A percentile compares a stretch with the other conserved stretches of the same genome.
Evolutionary conservation across 2,329 filamentous ascomycete genomes (phyloP).

Genomic region (Phialophora expanda): DNA sequence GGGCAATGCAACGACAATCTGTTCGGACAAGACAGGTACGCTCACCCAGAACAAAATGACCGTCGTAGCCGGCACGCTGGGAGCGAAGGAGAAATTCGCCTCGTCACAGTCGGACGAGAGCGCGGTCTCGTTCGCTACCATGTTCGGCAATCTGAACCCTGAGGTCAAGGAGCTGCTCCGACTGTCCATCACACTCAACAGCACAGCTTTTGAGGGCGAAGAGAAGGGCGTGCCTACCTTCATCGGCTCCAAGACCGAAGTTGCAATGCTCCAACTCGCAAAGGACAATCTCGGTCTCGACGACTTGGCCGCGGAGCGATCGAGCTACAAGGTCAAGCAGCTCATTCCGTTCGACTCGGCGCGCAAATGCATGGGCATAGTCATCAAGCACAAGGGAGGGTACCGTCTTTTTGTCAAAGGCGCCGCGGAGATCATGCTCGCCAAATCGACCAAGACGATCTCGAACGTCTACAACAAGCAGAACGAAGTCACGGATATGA

Average conservation of each 20-base stretch:
- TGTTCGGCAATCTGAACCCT: constrained; percentile 41
- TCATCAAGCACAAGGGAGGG: constrained; percentile 47
- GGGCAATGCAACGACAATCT: constrained; percentile 80
- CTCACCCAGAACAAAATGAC: constrained; percentile 78
- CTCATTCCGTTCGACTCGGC: constrained; percentile 77
- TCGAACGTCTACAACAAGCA: constrained; percentile 40
- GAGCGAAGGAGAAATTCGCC: constrained; percentile 61
- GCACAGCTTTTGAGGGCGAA: constrained; percentile 77
- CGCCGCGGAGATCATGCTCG: constrained; percentile 55
- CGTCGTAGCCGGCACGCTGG: constrained; percentile 73
- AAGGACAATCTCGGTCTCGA: constrained; percentile 68
- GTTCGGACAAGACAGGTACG: constrained; percentile 79
- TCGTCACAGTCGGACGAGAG: constrained; percentile 27
- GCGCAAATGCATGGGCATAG: constrained; percentile 68
- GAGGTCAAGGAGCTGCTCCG: constrained; percentile 47
- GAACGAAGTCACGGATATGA: constrained; percentile 38
- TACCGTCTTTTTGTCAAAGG: constrained; percentile 57
- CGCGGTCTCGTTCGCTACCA: constrained; percentile 24
- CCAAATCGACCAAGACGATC: constrained; percentile 44
- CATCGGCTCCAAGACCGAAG: constrained; percentile 79
- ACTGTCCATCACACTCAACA: constrained; percentile 57
- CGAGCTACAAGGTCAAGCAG: constrained; percentile 66
- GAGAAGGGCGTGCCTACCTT: constrained; percentile 70
- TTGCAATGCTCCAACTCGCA: constrained; percentile 72
- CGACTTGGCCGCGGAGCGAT: constrained; percentile 67